Evolutionary conservation across 1,284 basidiomycete species (phyloP).

Genomic region (Wallemia hederae): DNA sequence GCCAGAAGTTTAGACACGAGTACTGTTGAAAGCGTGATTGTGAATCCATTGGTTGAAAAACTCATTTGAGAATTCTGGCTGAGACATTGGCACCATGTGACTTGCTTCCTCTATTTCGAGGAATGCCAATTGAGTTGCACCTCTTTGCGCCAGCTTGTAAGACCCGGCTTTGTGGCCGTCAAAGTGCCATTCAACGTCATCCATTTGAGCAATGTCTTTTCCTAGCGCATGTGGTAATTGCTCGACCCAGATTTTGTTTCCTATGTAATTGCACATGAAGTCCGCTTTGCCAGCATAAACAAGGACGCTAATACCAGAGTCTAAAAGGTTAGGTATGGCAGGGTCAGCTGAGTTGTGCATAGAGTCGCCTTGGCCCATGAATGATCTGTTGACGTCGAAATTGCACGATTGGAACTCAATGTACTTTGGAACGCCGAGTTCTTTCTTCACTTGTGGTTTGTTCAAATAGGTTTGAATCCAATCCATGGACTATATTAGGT

Average conservation of each 20-base stretch:
- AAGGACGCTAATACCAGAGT: conserved; percentile 41
- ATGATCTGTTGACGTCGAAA: conserved; percentile 29
- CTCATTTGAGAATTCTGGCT: too few relatives aligned
- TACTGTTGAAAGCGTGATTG: too few relatives aligned
- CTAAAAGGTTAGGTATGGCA: conserved; percentile 41
- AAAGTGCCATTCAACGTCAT: conserved; percentile 20
- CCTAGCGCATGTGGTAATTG: conserved; percentile 28
- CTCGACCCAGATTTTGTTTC: conserved; percentile 15
- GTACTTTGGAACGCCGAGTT: conserved; percentile 34
- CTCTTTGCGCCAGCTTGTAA: neutral
- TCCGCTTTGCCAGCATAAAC: conserved; percentile 67
- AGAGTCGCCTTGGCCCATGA: conserved; percentile 41
- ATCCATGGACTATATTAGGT: conserved; percentile 24
- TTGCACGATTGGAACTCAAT: conserved; percentile 7
- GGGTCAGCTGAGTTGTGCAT: conserved; percentile 38
- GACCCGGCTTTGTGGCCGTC: conserved; percentile 2
- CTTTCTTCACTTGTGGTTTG: conserved; percentile 32
- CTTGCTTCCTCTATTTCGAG: neutral
- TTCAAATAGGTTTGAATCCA: conserved; percentile 62
- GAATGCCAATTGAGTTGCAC: neutral
- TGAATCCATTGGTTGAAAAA: too few relatives aligned
- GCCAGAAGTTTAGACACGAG: too few relatives aligned
- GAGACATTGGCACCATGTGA: neutral
- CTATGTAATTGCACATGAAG: conserved; percentile 40
- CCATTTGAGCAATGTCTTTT: conserved; percentile 20